Base-by-base conservation (phyloP, 805 yeast species). In the Wickerhamiella hasegawae region DNA sequence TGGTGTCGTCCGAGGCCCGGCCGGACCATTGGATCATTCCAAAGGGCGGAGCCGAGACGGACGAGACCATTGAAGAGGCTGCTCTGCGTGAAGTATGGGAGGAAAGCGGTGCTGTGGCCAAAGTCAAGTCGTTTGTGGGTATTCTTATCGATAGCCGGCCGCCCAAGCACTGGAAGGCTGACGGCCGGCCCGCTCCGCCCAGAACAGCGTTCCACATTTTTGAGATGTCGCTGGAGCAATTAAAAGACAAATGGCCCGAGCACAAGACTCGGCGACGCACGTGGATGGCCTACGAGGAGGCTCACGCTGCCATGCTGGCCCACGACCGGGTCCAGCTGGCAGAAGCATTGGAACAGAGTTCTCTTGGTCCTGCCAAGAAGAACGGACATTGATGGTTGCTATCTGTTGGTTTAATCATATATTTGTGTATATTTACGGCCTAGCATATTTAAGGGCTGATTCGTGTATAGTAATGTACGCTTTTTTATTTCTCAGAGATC, bases 51-150 rank as follows among this genome's bases (percentile, higher is more conserved):
- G 74, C 85, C 27, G 98, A 90, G 56, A 52, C 53, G 20, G 98
- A 90, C 54, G 98, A 62, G 40, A 82, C 55, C 17, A 42, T 56
- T 4, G 52, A 56, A 40, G 53, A 55, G 36, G 48, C 80, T 4
- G 96, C 96, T 0, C 60, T 67, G 14, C 64, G 98, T 40, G 98
- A 90, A 52, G 81, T 94, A 0, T 90, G 98, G 98, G 98, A 90
- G 55, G 98, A 90, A 58, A 90, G 94, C 0, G 98, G 98, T 0
- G 80, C 80, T 18, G 68, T 67, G 24, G 94, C 96, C 5, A 58
- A 53, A 14, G 63, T 84, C 3, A 47, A 62, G 3, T 46, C 51
- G 28, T 63, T 64, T 39, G 58, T 87, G 28, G 92, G 87, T 0
- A 61, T 69, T 1, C 75, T 80, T 18, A 68, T 67, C 32, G 95